Base-by-base conservation (phyloP, 768 basidiomycete species). In the Suillus bovinus region DNA sequence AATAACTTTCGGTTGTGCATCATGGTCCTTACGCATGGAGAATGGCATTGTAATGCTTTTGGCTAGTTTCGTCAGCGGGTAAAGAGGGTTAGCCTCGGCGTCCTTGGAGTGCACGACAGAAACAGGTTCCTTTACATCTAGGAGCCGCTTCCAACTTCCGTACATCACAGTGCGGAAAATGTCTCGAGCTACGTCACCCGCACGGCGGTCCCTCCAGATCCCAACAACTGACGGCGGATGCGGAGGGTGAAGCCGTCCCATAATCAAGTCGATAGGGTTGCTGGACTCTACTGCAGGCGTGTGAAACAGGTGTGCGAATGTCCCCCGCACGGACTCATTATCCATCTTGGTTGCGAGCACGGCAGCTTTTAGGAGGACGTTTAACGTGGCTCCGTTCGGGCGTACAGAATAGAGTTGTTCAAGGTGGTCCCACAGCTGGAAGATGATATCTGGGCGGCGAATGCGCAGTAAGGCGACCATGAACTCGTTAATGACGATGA, bases 341-440 rank as follows among this genome's bases (percentile, higher is more conserved):
- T 88, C 84, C 64, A 83, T 72, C 57, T 79, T 78, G 27, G 77
- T 73, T 5, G 86, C 84, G 20, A 81, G 75, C 3, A 86, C 78
- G 1, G 88, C 86, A 2, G 86, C 78, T 58, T 86, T 81, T 54
- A 93, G 79, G 13, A 94, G 69, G 59, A 87, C 77, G 49, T 80
- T 78, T 58, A 94, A 81, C 34, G 88, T 84, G 56, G 74, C 71
- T 20, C 79, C 71, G 52, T 89, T 83, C 0, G 87, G 88, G 4
- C 76, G 71, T 0, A 87, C 76, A 5, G 77, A 80, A 70, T 89
- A 94, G 4, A 93, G 71, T 0, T 72, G 67, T 4, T 76, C 76
- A 74, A 91, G 83, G 29, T 85, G 74, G n/a, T 88, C 85, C 88
- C 90, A 94, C 1, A 93, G 68, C 47, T 75, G 75, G 70, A 90